phyloP scores from a whole-genome alignment of 352 stramenopile genomes.

The Pilasporangium apinafurcum region DNA sequence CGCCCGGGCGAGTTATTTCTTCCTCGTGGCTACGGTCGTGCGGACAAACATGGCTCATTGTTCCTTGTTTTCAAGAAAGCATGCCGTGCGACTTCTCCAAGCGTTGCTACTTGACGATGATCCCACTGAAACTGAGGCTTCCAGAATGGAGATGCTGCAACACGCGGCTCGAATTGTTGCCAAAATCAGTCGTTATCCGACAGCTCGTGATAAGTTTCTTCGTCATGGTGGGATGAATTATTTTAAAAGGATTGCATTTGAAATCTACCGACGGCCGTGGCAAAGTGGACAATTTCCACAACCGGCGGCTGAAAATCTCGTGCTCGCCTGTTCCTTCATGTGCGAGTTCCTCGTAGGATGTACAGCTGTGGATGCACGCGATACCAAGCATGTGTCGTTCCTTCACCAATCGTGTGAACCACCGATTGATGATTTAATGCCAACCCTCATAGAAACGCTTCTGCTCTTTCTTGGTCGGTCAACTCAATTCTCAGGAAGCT shows the following conservation, averaged over 20 bases:
- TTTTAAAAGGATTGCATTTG: conserved; percentile 13
- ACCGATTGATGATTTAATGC: too few species aligned
- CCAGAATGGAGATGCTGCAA: conserved; percentile 10
- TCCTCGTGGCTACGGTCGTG: conserved; percentile 13
- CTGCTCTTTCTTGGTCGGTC: conserved; percentile 2
- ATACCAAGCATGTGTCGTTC: neutral
- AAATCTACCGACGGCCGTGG: conserved; percentile 2
- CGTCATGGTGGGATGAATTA: conserved; percentile 14
- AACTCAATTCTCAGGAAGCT: neutral
- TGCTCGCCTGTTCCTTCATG: conserved; percentile 18
- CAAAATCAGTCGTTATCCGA: conserved; percentile 13
- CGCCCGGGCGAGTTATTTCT: conserved; percentile 13
- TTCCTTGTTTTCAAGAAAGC: conserved; percentile 16
- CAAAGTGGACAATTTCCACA: neutral
- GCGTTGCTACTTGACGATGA: neutral
- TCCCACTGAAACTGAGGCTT: neutral
- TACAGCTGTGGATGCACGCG: conserved; percentile 2
- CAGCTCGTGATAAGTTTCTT: conserved; percentile 12
- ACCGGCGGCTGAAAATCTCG: conserved; percentile 14
- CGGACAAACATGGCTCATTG: conserved; percentile 22
- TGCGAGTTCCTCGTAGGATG: conserved; percentile 8
- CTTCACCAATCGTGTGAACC: too few species aligned
- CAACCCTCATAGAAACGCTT: conserved; percentile 1
- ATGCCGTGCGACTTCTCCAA: conserved; percentile 8
- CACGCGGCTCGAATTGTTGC: conserved; percentile 13